These are phyloP conservation scores for Amanita polypyramis DNA, from an alignment of 768 basidiomycete species.

Conservation along the genomic window DNA sequence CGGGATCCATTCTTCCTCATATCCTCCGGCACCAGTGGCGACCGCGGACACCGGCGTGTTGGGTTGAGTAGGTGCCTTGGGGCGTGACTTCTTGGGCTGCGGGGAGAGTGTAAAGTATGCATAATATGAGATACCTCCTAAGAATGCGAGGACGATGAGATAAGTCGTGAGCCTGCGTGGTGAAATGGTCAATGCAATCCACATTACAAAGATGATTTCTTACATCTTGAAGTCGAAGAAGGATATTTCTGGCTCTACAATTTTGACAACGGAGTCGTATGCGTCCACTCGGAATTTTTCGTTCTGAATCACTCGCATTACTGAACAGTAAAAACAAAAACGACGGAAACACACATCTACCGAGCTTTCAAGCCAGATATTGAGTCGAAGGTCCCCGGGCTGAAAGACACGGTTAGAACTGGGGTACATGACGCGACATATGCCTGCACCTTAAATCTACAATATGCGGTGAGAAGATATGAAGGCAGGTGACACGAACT, in stretches of 20 bases:
- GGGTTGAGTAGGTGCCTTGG: slow-evolving; percentile 29
- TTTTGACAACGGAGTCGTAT: slow-evolving; percentile 65
- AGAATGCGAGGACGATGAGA: slow-evolving; percentile 48
- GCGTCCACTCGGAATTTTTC: slow-evolving; percentile 52
- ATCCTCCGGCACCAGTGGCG: slow-evolving; percentile 57
- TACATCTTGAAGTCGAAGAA: slow-evolving; percentile 77
- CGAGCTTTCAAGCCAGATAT: slow-evolving; percentile 65
- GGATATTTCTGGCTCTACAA: slow-evolving; percentile 73
- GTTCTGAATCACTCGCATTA: slow-evolving; percentile 27
- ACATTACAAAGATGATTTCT: slow-evolving; percentile 16
- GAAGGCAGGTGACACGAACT: not conserved
- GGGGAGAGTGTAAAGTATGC: slow-evolving; percentile 59
- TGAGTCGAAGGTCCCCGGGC: slow-evolving; percentile 69
- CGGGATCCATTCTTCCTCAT: slow-evolving; percentile 91
- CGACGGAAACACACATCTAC: slow-evolving; percentile 36
- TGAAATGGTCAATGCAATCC: not conserved
- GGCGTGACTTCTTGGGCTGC: slow-evolving; percentile 45
- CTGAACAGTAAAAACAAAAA: not conserved
- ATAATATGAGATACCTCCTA: slow-evolving; percentile 56
- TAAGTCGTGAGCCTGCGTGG: slow-evolving; percentile 52
- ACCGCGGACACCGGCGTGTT: slow-evolving; percentile 50
- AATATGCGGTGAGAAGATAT: slow-evolving; percentile 10
- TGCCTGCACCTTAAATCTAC: slow-evolving; percentile 49
- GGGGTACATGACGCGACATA: not conserved
- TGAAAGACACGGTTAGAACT: slow-evolving; percentile 17